Evolutionary conservation across 495 filamentous ascomycete genomes (phyloP).

Genomic region (Pyrenula aspistea): DNA sequence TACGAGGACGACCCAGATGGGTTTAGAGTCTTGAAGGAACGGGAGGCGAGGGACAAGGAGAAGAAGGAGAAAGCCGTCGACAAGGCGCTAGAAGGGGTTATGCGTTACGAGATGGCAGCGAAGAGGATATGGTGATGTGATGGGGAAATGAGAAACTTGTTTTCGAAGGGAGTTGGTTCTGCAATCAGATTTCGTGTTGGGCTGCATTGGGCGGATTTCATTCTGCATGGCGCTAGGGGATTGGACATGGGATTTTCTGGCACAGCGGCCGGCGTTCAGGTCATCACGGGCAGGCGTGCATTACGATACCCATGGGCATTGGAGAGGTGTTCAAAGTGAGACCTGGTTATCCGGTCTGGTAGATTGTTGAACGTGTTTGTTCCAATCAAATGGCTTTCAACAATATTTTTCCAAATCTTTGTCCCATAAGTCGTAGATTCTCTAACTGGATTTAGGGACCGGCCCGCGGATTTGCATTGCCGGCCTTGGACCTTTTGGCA

Average conservation of each 20-base stretch:
- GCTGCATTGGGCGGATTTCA: not conserved
- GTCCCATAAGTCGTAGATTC: no score
- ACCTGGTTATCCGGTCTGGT: no score
- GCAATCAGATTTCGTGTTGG: not conserved
- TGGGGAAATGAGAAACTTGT: not conserved
- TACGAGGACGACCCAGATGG: slow-evolving; percentile 76
- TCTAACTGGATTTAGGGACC: not conserved
- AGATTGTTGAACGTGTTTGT: no score
- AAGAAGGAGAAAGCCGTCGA: slow-evolving; percentile 49
- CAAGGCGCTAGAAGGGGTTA: slow-evolving; percentile 32
- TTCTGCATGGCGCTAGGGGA: not conserved
- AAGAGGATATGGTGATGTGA: slow-evolving; percentile 75
- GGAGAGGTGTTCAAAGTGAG: not conserved
- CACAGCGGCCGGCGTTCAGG: not conserved
- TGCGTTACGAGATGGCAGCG: slow-evolving; percentile 82
- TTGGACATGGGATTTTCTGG: not conserved
- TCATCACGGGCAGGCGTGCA: not conserved
- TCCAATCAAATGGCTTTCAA: no score
- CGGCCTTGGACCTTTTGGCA: no score
- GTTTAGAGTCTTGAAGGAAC: slow-evolving; percentile 52
- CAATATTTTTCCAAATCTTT: no score
- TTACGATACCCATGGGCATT: not conserved
- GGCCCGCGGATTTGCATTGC: not conserved
- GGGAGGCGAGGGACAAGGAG: slow-evolving; percentile 45
- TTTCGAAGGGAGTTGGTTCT: not conserved